Evolutionary conservation across 2,329 filamentous ascomycete species (phyloP), one percentile per base, ranked within the genome.

Genomic region (Ophiostoma pallidulum): DNA sequence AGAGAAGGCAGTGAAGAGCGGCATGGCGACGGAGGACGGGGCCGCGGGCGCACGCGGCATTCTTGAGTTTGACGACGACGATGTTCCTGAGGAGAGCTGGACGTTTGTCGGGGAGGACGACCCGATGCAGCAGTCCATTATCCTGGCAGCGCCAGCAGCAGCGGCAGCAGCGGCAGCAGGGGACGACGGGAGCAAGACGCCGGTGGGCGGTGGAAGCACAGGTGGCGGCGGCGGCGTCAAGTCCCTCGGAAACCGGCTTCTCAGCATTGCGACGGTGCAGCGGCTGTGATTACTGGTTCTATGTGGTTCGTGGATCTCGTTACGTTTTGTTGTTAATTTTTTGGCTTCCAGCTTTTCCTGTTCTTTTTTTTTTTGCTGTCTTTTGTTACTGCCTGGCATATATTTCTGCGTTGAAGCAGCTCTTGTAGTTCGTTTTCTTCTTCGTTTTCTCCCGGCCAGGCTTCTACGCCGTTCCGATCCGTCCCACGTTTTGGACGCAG

Each of bases 51-150:
- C n/a, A n/a, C n/a, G n/a, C n/a, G n/a, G n/a, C n/a, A n/a, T n/a
- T n/a, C n/a, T n/a, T n/a, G 62, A 58, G 45, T 63, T 66, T 16
- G 70, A 76, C 33, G 72, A 75, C 12, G 67, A 67, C 39, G 81
- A 81, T 28, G 80, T 82, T 12, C 82, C 84, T 52, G 82, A 86
- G 58, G 88, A 94, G 62, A 86, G 82, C 60, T 97, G 90, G 91
- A 96, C 90, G 0, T 88, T 96, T 64, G 76, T 96, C 18, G 88
- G 86, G 6, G 67, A 53, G 47, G 54, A 55, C 18, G 53, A 51
- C 28, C 45, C 42, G 6, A 52, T 48, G 46, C 52, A 51, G 38
- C 50, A 45, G 45, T 52, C 51, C 28, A 38, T 52, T 16, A 48
- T 52, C 12, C 45, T 52, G 13, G 18, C 28, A 22, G 36, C 40